phyloP scores from a whole-genome alignment of 108 stramenopile species.

The Skeletonema potamos region DNA sequence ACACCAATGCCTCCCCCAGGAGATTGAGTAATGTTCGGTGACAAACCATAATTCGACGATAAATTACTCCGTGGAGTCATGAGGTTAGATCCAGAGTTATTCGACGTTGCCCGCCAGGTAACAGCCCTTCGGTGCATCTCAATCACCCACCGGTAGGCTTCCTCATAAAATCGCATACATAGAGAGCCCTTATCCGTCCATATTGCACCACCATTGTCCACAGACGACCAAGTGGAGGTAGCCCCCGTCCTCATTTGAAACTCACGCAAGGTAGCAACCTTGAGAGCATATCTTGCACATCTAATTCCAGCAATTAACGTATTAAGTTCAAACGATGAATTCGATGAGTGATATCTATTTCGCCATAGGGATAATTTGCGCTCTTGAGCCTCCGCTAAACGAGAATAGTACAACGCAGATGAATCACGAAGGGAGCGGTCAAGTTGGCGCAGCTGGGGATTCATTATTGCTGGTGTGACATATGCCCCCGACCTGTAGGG shows the following conservation, averaged over 20 bases:
- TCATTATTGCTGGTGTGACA: conserved; percentile 7
- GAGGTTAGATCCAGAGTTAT: conserved; percentile 7
- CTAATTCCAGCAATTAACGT: conserved; percentile 33
- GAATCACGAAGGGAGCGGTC: conserved; percentile 18
- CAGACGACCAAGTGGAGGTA: neutral
- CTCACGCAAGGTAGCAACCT: conserved; percentile 38
- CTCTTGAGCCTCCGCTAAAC: conserved; percentile 35
- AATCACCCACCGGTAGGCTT: conserved; percentile 33
- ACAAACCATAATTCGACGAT: conserved; percentile 7
- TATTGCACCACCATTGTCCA: neutral
- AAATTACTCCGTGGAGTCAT: conserved; percentile 20
- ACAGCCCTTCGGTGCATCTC: conserved; percentile 40
- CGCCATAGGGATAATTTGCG: conserved; percentile 35
- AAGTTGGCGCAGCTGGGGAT: conserved; percentile 21
- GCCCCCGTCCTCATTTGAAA: conserved; percentile 23
- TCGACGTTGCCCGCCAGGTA: conserved; percentile 25
- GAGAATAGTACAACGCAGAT: conserved; percentile 33
- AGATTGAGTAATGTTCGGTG: conserved; percentile 33
- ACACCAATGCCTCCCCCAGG: conserved; percentile 45
- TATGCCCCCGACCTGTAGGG: conserved; percentile 13
- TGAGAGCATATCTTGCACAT: conserved; percentile 41
- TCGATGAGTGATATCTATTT: conserved; percentile 37
- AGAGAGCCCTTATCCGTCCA: conserved; percentile 14
- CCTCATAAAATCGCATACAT: conserved; percentile 35
- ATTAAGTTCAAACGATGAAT: conserved; percentile 41